Percentiles rank a stretch among this genome's conserved stretches.
phyloP scores from a whole-genome alignment of 805 yeast species.

The Clavispora phyllophila region DNA sequence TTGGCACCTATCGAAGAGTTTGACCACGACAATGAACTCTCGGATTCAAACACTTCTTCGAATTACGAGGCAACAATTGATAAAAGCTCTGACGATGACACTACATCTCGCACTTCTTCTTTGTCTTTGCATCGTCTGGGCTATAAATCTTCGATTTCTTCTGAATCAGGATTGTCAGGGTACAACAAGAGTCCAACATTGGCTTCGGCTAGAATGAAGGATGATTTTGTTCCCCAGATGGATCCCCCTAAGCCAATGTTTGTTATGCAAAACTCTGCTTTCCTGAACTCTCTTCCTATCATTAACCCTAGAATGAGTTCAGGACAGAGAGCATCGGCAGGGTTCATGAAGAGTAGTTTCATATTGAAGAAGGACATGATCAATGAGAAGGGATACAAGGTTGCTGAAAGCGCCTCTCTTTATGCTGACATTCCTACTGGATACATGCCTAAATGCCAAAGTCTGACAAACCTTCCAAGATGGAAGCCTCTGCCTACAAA shows the following conservation, averaged over 20 bases:
- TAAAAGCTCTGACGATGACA: constrained; percentile 14
- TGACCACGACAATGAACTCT: constrained; percentile 24
- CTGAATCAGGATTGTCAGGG: constrained; percentile 17
- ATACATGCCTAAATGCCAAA: background rate
- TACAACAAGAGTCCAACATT: background rate
- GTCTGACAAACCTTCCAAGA: background rate
- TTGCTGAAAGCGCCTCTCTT: constrained; percentile 25
- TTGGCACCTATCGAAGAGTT: constrained; percentile 37
- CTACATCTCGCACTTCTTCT: constrained; percentile 27
- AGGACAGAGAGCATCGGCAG: constrained; percentile 31
- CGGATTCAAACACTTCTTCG: constrained; percentile 18
- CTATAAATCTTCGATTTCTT: constrained; percentile 31
- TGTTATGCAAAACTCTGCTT: constrained; percentile 3
- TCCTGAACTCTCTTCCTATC: constrained; percentile 13
- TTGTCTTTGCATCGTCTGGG: constrained; percentile 37
- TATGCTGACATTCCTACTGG: background rate
- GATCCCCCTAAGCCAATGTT: background rate
- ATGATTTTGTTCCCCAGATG: background rate
- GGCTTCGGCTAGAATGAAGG: background rate
- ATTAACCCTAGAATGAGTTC: constrained; percentile 4
- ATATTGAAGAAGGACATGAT: constrained; percentile 38
- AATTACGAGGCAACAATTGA: constrained; percentile 24
- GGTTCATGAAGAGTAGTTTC: constrained; percentile 41
- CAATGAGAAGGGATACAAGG: constrained; percentile 23
- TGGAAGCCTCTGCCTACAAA: background rate